A percentile compares a stretch with the other conserved stretches of the same genome.
Conservation (phyloP, 2,329 filamentous ascomycete genomes). For the Ilyonectria robusta region DNA sequence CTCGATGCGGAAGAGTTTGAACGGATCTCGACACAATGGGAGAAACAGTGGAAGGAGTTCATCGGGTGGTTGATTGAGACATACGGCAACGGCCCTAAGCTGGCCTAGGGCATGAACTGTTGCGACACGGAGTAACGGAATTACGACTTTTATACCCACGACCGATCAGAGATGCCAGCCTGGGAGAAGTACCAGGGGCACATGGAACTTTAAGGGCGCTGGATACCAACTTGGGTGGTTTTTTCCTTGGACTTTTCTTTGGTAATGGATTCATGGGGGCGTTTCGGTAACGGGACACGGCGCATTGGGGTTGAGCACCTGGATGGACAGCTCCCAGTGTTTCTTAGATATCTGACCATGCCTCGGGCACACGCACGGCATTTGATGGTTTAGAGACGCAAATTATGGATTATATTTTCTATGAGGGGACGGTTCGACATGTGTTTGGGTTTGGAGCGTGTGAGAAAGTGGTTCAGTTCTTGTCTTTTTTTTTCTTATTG, state of each 20-base stretch:
- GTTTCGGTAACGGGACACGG: not conserved
- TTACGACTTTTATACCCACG: not conserved
- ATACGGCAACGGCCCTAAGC: conserved; percentile 49
- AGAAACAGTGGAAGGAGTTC: conserved; percentile 70
- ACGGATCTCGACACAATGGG: conserved; percentile 61
- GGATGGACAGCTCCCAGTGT: not conserved
- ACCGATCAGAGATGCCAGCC: not conserved
- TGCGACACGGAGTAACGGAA: not conserved
- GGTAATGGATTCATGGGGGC: not conserved
- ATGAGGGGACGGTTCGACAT: not conserved
- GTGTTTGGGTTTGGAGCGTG: not conserved
- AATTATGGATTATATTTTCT: not conserved
- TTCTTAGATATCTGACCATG: not conserved
- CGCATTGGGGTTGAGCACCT: not conserved
- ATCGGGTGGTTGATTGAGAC: conserved; percentile 65
- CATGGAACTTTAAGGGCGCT: not conserved
- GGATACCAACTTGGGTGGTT: not conserved
- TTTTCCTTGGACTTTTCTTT: not conserved
- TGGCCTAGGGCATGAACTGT: conserved; percentile 8
- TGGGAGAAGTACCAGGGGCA: not conserved
- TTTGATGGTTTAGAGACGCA: not conserved
- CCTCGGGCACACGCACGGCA: not conserved
- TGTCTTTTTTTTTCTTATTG: not conserved
- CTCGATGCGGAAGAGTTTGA: conserved; percentile 60
- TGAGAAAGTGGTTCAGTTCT: not conserved